Evolutionary conservation across 306 rosid genomes (phyloP).

Genomic region (Geum urbanum): DNA sequence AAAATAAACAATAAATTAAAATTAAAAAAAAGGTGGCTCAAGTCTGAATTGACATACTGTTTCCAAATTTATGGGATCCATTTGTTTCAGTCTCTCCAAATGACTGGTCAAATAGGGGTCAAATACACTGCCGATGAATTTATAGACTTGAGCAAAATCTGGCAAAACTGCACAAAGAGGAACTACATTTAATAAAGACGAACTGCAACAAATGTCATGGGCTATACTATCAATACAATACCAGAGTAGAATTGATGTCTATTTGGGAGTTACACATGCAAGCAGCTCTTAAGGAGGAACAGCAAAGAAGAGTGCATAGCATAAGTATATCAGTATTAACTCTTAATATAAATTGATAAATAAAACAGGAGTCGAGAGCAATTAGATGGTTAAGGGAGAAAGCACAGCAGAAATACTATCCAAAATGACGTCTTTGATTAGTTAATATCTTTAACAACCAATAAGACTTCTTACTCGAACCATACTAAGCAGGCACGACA

Average conservation of each 20-base stretch:
- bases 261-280: neutral
- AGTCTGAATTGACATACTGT: slow-evolving; percentile 50
- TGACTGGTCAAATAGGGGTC: slow-evolving; percentile 68
- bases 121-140: slow-evolving; percentile 80
- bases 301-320: neutral
- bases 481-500: neutral
- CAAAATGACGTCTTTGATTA: neutral
- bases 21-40: slow-evolving; percentile 5
- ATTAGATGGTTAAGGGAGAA: neutral
- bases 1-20: neutral
- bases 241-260: neutral
- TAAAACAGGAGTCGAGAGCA: neutral
- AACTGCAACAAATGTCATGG: slow-evolving; percentile 20
- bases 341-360: neutral
- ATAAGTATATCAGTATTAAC: neutral
- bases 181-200: slow-evolving; percentile 20
- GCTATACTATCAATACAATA: neutral
- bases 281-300: neutral
- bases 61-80: slow-evolving; percentile 81
- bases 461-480: neutral
- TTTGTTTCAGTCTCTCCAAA: slow-evolving; percentile 58
- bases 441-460: neutral
- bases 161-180: slow-evolving; percentile 59
- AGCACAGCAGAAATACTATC: neutral
- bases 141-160: slow-evolving; percentile 77